Conservation (phyloP, 768 basidiomycete genomes). For the Russula earlei region DNA sequence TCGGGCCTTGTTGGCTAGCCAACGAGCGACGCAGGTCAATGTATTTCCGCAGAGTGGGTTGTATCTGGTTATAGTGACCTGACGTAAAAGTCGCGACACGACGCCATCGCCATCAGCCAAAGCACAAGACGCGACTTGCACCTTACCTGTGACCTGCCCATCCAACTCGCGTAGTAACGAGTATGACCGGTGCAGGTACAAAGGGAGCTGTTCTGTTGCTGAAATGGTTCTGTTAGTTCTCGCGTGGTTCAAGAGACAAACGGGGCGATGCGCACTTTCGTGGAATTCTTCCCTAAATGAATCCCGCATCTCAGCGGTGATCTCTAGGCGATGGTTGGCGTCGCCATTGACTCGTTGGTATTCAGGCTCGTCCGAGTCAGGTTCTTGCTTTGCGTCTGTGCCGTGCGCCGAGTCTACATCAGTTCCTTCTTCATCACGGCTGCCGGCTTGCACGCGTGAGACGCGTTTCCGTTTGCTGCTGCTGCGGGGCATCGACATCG, state of each 20-base stretch:
- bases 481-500: constrained; percentile 2
- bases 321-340: not conserved
- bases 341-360: not conserved
- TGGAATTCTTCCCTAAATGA: constrained; percentile 17
- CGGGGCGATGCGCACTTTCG: constrained; percentile 5
- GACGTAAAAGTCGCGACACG: not conserved
- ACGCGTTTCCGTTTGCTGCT: constrained; percentile 15
- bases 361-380: not conserved
- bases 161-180: constrained; percentile 17
- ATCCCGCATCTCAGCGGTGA: constrained; percentile 13
- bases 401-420: not conserved
- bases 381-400: not conserved
- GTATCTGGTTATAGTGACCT: constrained; percentile 10
- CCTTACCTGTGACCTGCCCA: constrained; percentile 15
- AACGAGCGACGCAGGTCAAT: constrained; percentile 9
- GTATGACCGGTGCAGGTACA: constrained; percentile 18
- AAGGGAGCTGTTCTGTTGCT: constrained; percentile 19
- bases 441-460: not conserved
- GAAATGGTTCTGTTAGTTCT: not conserved
- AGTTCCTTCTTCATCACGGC: not conserved
- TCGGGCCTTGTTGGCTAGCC: not conserved
- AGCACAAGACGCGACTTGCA: not conserved
- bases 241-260: not conserved
- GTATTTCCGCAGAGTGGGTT: constrained; percentile 12
- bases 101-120: not conserved